These are phyloP conservation scores for Kuraishia capsulata DNA, from an alignment of 805 yeast genomes.

Conservation along the genomic window DNA sequence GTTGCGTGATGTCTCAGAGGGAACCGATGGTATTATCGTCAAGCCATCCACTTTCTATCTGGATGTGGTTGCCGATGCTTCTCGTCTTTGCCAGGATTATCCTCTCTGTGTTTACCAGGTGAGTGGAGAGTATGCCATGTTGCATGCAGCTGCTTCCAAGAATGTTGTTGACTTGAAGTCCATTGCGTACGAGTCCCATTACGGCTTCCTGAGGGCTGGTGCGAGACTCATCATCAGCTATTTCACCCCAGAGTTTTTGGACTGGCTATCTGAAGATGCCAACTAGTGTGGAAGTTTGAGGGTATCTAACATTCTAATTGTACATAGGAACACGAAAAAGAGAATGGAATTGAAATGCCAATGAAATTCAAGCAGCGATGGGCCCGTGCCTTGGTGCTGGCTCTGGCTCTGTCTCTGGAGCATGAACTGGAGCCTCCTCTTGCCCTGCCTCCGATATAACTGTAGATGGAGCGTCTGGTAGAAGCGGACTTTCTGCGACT, in stretches of 20 bases:
- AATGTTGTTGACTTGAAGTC: slow-evolving; percentile 80
- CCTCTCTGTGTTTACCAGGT: slow-evolving; percentile 96
- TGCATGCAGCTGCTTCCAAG: slow-evolving; percentile 96
- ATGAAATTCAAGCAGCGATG: neutral
- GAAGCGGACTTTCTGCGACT: slow-evolving; percentile 11
- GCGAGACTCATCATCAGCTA: slow-evolving; percentile 87
- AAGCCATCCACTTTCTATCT: slow-evolving; percentile 95
- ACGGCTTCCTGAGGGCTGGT: slow-evolving; percentile 92
- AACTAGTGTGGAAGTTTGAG: neutral
- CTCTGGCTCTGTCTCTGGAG: neutral
- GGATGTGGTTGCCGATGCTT: slow-evolving; percentile 85
- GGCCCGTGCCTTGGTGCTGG: neutral
- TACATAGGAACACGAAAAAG: neutral
- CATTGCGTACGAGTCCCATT: slow-evolving; percentile 76
- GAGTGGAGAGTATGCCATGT: slow-evolving; percentile 95
- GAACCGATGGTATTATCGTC: slow-evolving; percentile 91
- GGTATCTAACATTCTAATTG: neutral
- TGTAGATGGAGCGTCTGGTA: slow-evolving; percentile 22
- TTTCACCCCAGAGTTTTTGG: slow-evolving; percentile 92
- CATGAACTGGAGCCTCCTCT: neutral
- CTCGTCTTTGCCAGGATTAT: slow-evolving; percentile 68
- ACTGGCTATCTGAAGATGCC: slow-evolving; percentile 59
- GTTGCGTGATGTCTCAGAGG: slow-evolving; percentile 78
- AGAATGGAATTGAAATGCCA: neutral
- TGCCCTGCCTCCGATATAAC: slow-evolving; percentile 4